phyloP scores from a whole-genome alignment of 495 filamentous ascomycete genomes.

The Opeltia flavorubescens region DNA sequence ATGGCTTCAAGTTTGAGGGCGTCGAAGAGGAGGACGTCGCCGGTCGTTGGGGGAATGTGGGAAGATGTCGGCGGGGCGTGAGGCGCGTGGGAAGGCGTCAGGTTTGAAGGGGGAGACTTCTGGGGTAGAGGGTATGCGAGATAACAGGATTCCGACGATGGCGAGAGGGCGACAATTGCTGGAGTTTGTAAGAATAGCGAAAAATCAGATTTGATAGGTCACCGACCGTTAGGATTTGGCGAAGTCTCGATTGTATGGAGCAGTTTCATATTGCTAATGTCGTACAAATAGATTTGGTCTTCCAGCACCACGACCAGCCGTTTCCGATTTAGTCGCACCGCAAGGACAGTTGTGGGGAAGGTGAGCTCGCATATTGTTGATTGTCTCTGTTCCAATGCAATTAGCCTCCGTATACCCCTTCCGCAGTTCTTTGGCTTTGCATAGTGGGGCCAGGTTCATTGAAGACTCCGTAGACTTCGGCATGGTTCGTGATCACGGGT shows the following conservation, averaged over 20 bases:
- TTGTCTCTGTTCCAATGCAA: constrained; percentile 43
- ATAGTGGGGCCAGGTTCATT: background rate
- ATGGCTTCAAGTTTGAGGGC: constrained; percentile 73
- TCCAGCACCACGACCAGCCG: constrained; percentile 85
- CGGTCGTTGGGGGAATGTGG: constrained; percentile 70
- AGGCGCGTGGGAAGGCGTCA: constrained; percentile 70
- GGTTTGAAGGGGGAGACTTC: constrained; percentile 50
- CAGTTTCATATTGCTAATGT: constrained; percentile 95
- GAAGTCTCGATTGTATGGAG: constrained; percentile 83
- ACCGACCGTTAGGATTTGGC: constrained; percentile 66
- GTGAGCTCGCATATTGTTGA: constrained; percentile 98
- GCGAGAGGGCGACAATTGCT: constrained; percentile 86
- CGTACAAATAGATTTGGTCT: constrained; percentile 92
- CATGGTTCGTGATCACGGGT: background rate
- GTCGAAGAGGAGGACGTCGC: constrained; percentile 87
- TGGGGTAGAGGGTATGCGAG: constrained; percentile 85
- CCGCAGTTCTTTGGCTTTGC: background rate
- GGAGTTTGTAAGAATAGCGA: constrained; percentile 7
- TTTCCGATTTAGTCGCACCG: constrained; percentile 87
- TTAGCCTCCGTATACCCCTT: constrained; percentile 7
- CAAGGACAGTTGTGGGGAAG: constrained; percentile 85
- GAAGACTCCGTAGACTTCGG: too few species aligned
- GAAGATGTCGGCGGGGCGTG: constrained; percentile 41
- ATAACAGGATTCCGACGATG: constrained; percentile 90
- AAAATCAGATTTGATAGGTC: background rate